Evolutionary conservation across 1,284 basidiomycete genomes (phyloP), one percentile per base, ranked within the genome.

Genomic region (Trametes polyzona): DNA sequence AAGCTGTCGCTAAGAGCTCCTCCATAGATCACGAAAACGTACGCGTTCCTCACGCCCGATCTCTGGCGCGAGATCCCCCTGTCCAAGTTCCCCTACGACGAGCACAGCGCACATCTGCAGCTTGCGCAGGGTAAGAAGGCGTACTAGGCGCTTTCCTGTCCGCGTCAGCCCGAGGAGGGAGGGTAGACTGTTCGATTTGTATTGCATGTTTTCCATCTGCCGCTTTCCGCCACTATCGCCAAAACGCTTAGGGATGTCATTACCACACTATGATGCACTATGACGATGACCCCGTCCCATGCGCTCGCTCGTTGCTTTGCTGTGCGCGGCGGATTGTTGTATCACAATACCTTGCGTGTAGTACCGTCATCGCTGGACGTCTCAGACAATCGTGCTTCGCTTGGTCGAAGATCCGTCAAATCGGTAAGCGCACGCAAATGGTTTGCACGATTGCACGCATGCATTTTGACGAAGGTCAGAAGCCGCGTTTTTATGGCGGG

Each of bases 1-100:
- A 32, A 8, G 2, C 14, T 26, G 8, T 16, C n/a, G 24, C 48
- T 51, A 23, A 64, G 24, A 41, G 24, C 16, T 40, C 30, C 42
- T 19, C 17, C 48, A 6, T 62, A 93, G 91, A 94, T 99, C 76
- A 93, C 96, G 69, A 95, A 95, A 87, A 98, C 96, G 65, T 99
- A 98, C 78, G 78, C 89, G 47, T 95, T 97, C 92, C 90, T 98
- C 66, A 98, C 96, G 47, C 96, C 97, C 64, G 95, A 98, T 78
- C 85, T 99, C 71, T 99, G 96, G 96, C 86, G 88, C 71, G 91
- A 97, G 73, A 97, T 98, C 75, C 88, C 95, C 44, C 81, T 92
- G 40, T 92, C 91, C 64, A 90, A 90, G 76, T 84, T 91, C 69
- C 95, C 95, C 27, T 96, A 91, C 81, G 96, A 97, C 76, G 94